These are phyloP conservation scores for Clarireedia paspali DNA, from an alignment of 2,329 filamentous ascomycete genomes.

Conservation along the genomic window DNA sequence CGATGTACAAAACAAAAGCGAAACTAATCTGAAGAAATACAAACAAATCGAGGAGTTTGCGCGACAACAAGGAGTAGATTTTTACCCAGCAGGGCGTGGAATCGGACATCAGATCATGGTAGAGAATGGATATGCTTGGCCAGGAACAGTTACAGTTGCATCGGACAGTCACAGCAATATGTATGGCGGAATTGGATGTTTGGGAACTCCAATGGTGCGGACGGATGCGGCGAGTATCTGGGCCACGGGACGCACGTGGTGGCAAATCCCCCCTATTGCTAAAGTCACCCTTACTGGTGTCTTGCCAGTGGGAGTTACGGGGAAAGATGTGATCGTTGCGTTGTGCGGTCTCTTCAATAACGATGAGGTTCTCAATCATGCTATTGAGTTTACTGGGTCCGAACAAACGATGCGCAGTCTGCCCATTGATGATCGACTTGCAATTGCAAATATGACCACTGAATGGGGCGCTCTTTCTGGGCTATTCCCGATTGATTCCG, in stretches of 20 bases:
- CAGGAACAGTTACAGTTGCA: constrained; percentile 74
- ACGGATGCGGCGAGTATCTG: constrained; percentile 84
- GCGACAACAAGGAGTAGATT: constrained; percentile 64
- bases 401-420: constrained; percentile 69
- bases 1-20: constrained; percentile 76
- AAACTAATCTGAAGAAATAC: constrained; percentile 78
- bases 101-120: constrained; percentile 94
- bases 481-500: constrained; percentile 72
- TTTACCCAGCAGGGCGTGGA: constrained; percentile 68
- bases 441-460: constrained; percentile 73
- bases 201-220: constrained; percentile 76
- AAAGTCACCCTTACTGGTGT: constrained; percentile 70
- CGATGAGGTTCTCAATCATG: constrained; percentile 85
- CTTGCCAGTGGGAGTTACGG: constrained; percentile 72
- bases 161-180: constrained; percentile 72
- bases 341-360: constrained; percentile 80
- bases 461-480: constrained; percentile 70
- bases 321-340: constrained; percentile 90
- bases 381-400: constrained; percentile 78
- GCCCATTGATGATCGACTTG: constrained; percentile 63
- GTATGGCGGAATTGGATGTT: constrained; percentile 71
- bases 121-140: constrained; percentile 79
- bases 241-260: constrained; percentile 80
- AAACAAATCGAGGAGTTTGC: constrained; percentile 75
- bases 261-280: constrained; percentile 77